Conservation (phyloP, 2,329 filamentous ascomycete genomes). For the Stachybotrys chartarum region DNA sequence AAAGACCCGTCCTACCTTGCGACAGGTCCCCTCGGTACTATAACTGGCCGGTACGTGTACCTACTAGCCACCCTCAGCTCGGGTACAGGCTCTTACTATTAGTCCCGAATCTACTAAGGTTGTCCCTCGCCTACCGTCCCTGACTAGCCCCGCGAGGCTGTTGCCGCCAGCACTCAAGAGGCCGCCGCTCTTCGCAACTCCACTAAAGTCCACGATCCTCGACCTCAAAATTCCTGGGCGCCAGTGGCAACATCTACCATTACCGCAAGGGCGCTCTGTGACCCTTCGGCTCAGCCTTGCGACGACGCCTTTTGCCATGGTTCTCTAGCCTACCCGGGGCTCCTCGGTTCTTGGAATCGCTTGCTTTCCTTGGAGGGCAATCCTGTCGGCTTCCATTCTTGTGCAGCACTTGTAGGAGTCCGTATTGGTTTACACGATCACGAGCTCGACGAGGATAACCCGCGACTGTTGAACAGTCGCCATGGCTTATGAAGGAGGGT, state of each 20-base stretch:
- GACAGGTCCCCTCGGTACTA: no score
- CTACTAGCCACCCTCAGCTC: no score
- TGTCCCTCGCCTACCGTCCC: background rate
- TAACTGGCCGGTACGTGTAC: no score
- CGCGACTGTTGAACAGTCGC: background rate
- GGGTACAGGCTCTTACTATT: no score
- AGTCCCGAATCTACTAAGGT: no score
- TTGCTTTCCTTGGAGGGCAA: background rate
- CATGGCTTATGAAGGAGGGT: constrained; percentile 46
- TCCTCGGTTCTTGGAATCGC: background rate
- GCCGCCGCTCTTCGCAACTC: background rate
- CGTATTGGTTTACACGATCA: no score
- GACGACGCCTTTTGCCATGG: background rate
- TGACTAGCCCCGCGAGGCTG: background rate
- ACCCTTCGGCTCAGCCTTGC: background rate
- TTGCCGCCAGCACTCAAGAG: background rate
- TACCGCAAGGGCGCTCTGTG: background rate
- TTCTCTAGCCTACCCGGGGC: background rate
- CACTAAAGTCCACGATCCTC: background rate
- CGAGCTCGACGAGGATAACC: no score
- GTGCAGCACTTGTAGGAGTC: no score
- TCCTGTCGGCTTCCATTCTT: background rate
- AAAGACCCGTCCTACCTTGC: no score
- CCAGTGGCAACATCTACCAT: no score
- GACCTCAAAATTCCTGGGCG: background rate